These are phyloP conservation scores for Chlamydomonas schloesseri DNA, from an alignment of 139 green algal species.

Conservation along the genomic window DNA sequence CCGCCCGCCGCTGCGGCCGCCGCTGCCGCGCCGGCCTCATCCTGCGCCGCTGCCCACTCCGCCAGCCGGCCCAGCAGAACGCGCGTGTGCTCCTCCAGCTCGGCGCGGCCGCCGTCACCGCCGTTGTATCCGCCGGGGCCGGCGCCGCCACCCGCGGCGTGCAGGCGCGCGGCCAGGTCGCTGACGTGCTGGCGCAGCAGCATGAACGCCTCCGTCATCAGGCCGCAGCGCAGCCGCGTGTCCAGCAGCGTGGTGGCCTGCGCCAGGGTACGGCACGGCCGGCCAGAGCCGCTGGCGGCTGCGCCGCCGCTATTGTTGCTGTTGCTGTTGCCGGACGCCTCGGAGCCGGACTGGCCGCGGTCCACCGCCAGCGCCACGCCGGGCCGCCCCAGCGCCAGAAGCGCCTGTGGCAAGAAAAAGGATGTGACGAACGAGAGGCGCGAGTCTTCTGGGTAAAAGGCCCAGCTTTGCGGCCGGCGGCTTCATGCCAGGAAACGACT, in stretches of 20 bases:
- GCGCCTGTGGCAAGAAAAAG: conserved; percentile 44
- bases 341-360: conserved; percentile 5
- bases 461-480: no score
- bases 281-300: neutral
- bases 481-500: no score
- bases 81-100: conserved; percentile 7
- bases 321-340: neutral
- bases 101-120: no score
- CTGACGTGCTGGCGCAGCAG: conserved; percentile 23
- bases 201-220: conserved; percentile 40
- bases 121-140: no score
- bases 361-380: conserved; percentile 64
- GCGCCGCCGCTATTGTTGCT: neutral
- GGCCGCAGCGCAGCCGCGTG: conserved; percentile 21
- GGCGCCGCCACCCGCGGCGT: neutral
- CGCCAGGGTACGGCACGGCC: neutral
- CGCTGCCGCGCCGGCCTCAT: neutral
- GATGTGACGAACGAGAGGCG: no score
- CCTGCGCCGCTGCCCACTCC: conserved; percentile 2
- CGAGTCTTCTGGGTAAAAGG: no score
- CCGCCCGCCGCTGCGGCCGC: neutral
- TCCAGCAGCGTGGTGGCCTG: conserved; percentile 16
- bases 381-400: conserved; percentile 39
- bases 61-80: conserved; percentile 26
- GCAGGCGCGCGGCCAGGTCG: neutral